These are phyloP conservation scores for Pseudogymnoascus sp. DNA, from an alignment of 2,329 filamentous ascomycete species.

Conservation along the genomic window DNA sequence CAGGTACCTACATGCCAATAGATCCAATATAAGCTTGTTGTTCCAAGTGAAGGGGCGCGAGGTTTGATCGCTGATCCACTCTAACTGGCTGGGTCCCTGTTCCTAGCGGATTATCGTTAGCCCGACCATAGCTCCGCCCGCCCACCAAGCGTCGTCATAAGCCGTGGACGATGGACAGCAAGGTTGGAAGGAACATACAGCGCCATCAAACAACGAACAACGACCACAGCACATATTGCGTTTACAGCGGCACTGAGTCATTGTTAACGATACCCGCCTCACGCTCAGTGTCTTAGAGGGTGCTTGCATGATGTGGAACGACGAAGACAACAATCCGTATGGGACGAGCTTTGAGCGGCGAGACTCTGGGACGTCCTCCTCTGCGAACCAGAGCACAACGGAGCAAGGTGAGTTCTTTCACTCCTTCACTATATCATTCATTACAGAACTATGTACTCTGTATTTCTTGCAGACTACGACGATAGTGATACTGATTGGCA, in stretches of 20 bases:
- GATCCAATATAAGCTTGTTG: background rate
- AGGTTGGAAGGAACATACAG: constrained; percentile 1
- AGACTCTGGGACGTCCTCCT: constrained; percentile 67
- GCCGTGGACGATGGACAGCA: background rate
- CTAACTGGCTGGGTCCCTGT: constrained; percentile 1
- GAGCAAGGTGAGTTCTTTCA: constrained; percentile 40
- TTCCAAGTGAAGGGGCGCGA: background rate
- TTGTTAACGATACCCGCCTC: background rate
- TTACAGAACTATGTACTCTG: constrained; percentile 33
- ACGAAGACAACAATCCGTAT: constrained; percentile 98
- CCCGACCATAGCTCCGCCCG: background rate
- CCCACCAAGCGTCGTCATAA: constrained; percentile 7
- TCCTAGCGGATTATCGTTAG: constrained; percentile 1
- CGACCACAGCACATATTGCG: background rate
- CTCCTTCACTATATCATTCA: constrained; percentile 11
- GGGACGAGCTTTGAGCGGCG: constrained; percentile 82
- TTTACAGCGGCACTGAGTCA: background rate
- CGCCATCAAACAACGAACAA: constrained; percentile 1
- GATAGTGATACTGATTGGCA: constrained; percentile 39
- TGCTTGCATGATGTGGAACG: constrained; percentile 77
- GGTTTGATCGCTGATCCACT: constrained; percentile 3
- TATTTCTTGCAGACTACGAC: constrained; percentile 30
- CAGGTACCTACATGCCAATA: background rate
- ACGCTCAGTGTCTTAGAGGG: background rate
- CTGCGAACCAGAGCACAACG: constrained; percentile 58